Evolutionary conservation across 2,329 filamentous ascomycete species (phyloP), one percentile per base, ranked within the genome.

Genomic region (Cladophialophora exuberans): DNA sequence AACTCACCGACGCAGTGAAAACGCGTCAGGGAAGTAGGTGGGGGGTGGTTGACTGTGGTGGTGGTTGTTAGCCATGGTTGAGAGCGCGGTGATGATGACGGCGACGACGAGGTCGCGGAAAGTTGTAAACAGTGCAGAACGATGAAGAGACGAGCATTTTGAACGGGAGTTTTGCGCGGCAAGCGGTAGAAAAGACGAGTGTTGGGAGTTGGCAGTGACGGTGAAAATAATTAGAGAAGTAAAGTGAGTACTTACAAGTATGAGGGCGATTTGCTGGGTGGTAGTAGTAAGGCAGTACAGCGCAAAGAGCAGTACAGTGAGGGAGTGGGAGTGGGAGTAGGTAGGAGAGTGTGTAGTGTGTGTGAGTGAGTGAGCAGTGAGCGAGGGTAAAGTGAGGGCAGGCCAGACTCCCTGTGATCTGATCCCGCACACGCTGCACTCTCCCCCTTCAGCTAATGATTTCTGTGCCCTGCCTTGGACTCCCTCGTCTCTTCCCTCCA

Each of bases 51-150:
- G 18, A 54, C 51, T 51, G 46, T 52, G 51, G 59, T 60, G 56
- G 68, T 71, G 47, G 72, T 73, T 4, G 70, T 84, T 22, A 68
- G 66, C n/a, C 68, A 69, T n/a, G 36, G 47, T 45, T 13, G 50
- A 35, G 39, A 15, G 38, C 13, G 43, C 10, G 35, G 56, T 47
- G 48, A 50, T 53, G 57, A 43, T 52, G 52, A 52, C 54, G 45
- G 65, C 66, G 10, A 55, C 59, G 39, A 59, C 53, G 48, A 64
- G 61, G 61, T 63, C 54, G 61, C 35, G 39, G 30, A 15, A 47
- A 26, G 48, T 39, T 31, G 54, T 49, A 57, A 52, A 58, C 51
- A 59, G 51, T 23, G 52, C 47, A 43, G 47, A 50, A 56, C 30
- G 56, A 56, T 41, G 57, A 56, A 33, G 52, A 54, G 44, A 41